Evolutionary conservation across 148 eudicot species (phyloP).

Genomic region (Diospyros lotus): DNA sequence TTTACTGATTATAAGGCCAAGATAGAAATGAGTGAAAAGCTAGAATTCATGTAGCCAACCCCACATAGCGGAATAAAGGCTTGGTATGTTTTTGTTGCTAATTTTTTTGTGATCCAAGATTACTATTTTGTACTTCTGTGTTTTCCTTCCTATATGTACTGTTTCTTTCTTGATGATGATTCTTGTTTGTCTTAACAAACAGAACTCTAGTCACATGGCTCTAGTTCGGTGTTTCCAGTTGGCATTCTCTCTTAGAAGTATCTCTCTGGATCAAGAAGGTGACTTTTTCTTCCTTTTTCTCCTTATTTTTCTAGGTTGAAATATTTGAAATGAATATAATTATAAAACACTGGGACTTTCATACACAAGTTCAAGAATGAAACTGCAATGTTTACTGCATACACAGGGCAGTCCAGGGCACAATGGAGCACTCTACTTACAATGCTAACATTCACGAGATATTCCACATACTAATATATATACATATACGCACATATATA

Average conservation of each 20-base stretch:
- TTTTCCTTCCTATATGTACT: background rate
- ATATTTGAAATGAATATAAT: background rate
- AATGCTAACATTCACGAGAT: background rate
- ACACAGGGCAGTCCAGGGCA: background rate
- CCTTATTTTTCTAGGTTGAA: no score
- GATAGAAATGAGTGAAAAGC: no score
- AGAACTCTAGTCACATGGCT: constrained; percentile 68
- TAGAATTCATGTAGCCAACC: background rate
- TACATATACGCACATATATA: no score
- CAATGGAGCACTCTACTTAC: background rate
- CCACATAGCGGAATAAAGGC: background rate
- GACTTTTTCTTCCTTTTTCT: background rate
- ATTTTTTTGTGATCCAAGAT: background rate
- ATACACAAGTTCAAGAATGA: background rate
- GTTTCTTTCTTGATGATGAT: constrained; percentile 13
- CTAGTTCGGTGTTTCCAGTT: constrained; percentile 79
- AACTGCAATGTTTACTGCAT: background rate
- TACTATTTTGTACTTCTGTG: background rate
- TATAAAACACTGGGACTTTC: background rate
- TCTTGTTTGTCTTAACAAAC: constrained; percentile 22
- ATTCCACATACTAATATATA: no score
- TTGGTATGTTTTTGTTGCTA: no score
- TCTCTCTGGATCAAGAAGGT: constrained; percentile 74
- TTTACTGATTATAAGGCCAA: no score
- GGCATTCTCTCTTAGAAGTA: constrained; percentile 74